These are phyloP conservation scores for Rhizopus arrhizus DNA, from an alignment of 371 early-diverging fungal genomes.

Conservation along the genomic window DNA sequence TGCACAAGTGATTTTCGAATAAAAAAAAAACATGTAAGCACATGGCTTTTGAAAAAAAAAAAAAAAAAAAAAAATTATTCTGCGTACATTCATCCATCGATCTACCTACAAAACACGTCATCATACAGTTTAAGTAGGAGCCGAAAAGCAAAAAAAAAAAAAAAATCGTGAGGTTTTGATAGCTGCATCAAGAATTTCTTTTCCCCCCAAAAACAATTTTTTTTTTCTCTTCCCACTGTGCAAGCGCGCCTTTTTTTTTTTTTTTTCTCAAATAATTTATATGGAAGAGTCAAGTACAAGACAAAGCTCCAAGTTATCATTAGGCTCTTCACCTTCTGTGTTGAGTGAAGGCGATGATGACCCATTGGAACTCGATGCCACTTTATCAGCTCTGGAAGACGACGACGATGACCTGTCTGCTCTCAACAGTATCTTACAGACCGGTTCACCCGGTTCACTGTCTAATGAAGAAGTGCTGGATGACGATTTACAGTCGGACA, in stretches of 20 bases:
- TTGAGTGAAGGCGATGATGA: conserved; percentile 49
- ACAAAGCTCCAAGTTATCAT: conserved; percentile 44
- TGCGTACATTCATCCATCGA: too few relatives aligned
- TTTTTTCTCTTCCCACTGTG: background rate
- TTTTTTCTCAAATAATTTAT: background rate
- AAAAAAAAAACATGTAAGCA: too few relatives aligned
- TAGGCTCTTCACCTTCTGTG: conserved; percentile 52
- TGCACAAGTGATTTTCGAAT: too few relatives aligned
- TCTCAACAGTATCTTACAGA: conserved; percentile 28
- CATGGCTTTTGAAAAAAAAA: too few relatives aligned
- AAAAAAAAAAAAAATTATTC: too few relatives aligned
- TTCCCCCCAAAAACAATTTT: background rate
- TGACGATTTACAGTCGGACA: background rate
- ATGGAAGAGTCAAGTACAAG: conserved; percentile 26
- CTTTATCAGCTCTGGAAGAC: conserved; percentile 34
- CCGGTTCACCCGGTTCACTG: conserved; percentile 35
- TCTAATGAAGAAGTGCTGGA: conserved; percentile 30
- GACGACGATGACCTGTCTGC: conserved; percentile 35
- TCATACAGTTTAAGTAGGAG: too few relatives aligned
- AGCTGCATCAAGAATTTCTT: too few relatives aligned
- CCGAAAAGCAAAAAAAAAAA: too few relatives aligned
- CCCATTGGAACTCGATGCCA: conserved; percentile 31
- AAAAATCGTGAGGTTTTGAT: too few relatives aligned
- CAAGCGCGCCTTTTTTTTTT: too few relatives aligned
- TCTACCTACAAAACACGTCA: too few relatives aligned